Conservation (phyloP, 2,329 filamentous ascomycete genomes). For the Colletotrichum tropicicola region DNA sequence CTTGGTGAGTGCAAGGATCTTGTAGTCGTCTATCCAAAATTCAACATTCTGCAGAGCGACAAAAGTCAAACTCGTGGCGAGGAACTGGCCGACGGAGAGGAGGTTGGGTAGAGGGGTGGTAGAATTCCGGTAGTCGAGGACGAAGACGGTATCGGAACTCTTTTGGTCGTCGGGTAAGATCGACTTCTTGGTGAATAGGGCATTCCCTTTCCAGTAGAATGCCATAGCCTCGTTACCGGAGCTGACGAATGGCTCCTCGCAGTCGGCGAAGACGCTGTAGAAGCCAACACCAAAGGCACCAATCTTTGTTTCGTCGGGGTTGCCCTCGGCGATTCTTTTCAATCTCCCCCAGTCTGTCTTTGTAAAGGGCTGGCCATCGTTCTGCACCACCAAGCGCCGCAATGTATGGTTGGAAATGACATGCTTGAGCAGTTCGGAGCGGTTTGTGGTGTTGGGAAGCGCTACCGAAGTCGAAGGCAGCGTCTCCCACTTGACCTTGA, state of each 20-base stretch:
- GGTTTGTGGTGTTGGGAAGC: constrained; percentile 70
- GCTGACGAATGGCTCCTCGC: constrained; percentile 96
- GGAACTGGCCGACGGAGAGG: constrained; percentile 87
- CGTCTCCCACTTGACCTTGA: constrained; percentile 93
- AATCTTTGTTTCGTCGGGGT: constrained; percentile 98
- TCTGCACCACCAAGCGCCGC: constrained; percentile 87
- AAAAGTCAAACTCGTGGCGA: constrained; percentile 95
- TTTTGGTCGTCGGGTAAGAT: constrained; percentile 74
- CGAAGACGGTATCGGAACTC: constrained; percentile 84
- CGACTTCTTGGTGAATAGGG: constrained; percentile 89
- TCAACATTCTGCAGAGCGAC: constrained; percentile 89
- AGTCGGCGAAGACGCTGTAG: constrained; percentile 98
- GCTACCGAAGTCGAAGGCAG: constrained; percentile 83
- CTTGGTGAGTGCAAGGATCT: constrained; percentile 81
- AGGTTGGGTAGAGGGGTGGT: constrained; percentile 89
- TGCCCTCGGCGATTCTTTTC: constrained; percentile 98
- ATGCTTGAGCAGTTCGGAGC: constrained; percentile 82
- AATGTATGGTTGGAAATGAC: constrained; percentile 86
- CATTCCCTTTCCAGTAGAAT: constrained; percentile 99
- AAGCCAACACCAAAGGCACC: constrained; percentile 98
- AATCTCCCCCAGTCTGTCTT: constrained; percentile 92
- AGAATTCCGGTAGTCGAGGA: constrained; percentile 90
- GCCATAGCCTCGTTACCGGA: constrained; percentile 95
- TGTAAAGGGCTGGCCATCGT: constrained; percentile 88
- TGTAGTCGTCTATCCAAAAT: constrained; percentile 89